Evolutionary conservation across 2,329 filamentous ascomycete genomes (phyloP).

Genomic region (Ceratocystis cubensis): DNA sequence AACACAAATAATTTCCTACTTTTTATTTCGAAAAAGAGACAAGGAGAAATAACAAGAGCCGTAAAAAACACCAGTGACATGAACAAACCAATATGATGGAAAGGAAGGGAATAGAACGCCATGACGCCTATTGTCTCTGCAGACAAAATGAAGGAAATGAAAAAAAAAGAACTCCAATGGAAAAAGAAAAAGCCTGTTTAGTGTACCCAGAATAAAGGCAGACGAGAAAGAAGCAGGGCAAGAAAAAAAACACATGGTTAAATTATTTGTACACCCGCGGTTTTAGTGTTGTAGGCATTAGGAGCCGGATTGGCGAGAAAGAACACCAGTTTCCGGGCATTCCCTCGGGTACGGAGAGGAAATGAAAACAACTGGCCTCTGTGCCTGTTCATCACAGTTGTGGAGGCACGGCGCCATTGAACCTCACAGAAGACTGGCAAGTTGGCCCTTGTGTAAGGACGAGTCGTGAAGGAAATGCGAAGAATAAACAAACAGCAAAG

Average conservation of each 20-base stretch:
- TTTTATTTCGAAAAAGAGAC: conserved; percentile 8
- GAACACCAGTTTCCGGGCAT: background rate
- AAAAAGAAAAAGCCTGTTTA: conserved; percentile 9
- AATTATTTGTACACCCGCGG: background rate
- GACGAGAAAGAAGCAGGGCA: background rate
- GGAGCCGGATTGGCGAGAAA: background rate
- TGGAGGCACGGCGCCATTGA: background rate
- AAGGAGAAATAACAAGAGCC: background rate
- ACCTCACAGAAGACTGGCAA: background rate
- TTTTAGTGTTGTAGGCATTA: conserved; percentile 1
- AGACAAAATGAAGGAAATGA: background rate
- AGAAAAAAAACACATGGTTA: conserved; percentile 5
- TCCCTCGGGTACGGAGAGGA: background rate
- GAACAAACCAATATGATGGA: background rate
- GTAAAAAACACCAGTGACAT: conserved; percentile 1
- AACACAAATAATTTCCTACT: background rate
- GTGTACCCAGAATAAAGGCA: background rate
- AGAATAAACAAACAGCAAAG: background rate
- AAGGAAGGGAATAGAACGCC: conserved; percentile 5
- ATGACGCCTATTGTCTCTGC: conserved; percentile 4
- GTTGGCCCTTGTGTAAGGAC: background rate
- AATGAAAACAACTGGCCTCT: background rate
- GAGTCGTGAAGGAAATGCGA: background rate
- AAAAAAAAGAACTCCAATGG: background rate
- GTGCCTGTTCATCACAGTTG: background rate